phyloP scores from a whole-genome alignment of 495 filamentous ascomycete species.

The Penicillium canescens region DNA sequence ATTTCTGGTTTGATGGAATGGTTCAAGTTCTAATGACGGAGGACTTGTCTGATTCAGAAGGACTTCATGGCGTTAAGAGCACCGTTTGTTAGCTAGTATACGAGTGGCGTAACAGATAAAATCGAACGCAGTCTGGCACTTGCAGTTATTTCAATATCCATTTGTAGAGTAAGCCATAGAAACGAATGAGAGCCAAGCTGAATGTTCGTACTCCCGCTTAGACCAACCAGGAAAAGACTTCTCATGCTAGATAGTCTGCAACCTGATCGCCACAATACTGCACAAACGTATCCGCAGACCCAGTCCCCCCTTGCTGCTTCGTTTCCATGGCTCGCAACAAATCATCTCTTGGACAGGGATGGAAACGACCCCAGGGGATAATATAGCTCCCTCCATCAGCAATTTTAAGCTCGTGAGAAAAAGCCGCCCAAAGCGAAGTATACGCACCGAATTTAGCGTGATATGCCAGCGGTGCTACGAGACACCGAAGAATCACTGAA shows the following conservation, averaged over 20 bases:
- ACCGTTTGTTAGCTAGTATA: too few species aligned
- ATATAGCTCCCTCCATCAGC: slow-evolving; percentile 36
- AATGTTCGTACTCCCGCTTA: too few species aligned
- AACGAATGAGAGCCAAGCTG: not conserved
- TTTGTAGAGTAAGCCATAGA: not conserved
- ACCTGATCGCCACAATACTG: slow-evolving; percentile 5
- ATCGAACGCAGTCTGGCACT: too few species aligned
- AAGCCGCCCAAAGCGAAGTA: slow-evolving; percentile 41
- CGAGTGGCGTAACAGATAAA: too few species aligned
- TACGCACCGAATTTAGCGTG: slow-evolving; percentile 34
- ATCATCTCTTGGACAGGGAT: slow-evolving; percentile 28
- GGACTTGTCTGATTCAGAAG: too few species aligned
- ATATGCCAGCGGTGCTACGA: slow-evolving; percentile 27
- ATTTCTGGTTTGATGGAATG: not conserved
- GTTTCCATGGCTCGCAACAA: slow-evolving; percentile 26
- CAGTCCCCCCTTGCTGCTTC: slow-evolving; percentile 18
- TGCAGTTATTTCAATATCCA: not conserved
- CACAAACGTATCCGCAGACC: not conserved
- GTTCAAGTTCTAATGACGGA: too few species aligned
- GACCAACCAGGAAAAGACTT: too few species aligned
- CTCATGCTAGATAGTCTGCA: not conserved
- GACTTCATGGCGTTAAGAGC: too few species aligned
- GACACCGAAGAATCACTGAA: slow-evolving; percentile 8
- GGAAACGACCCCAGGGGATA: slow-evolving; percentile 42
- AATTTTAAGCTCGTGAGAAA: slow-evolving; percentile 32